These are phyloP conservation scores for Fomitopsis betulina DNA, from an alignment of 1,284 basidiomycete species.

Conservation along the genomic window DNA sequence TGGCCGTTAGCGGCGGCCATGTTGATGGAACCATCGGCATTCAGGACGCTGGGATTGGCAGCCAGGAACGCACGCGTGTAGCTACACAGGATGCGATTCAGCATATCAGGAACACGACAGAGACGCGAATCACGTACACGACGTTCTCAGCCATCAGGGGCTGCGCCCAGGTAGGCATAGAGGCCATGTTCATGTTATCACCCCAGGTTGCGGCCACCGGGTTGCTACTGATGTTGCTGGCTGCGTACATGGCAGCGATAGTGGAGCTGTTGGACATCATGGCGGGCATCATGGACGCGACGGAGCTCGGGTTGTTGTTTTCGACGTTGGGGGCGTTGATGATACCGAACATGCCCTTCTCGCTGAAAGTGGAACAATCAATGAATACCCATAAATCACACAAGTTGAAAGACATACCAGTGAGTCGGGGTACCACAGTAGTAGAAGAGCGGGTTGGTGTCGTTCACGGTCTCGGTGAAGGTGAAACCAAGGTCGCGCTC, in stretches of 20 bases:
- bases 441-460: conserved; percentile 67
- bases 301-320: conserved; percentile 36
- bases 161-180: conserved; percentile 52
- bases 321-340: conserved; percentile 59
- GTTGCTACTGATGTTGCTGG: conserved; percentile 40
- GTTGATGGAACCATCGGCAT: conserved; percentile 48
- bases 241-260: conserved; percentile 49
- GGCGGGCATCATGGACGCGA: conserved; percentile 45
- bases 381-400: background rate
- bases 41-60: conserved; percentile 52
- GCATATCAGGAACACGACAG: conserved; percentile 12
- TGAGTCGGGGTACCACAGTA: conserved; percentile 65
- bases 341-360: conserved; percentile 80
- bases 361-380: conserved; percentile 13
- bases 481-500: conserved; percentile 56
- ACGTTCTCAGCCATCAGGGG: conserved; percentile 34
- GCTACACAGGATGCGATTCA: conserved; percentile 10
- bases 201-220: conserved; percentile 55
- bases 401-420: conserved; percentile 32
- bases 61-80: conserved; percentile 60
- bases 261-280: conserved; percentile 48
- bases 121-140: conserved; percentile 10
- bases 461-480: conserved; percentile 67
- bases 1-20: conserved; percentile 42
- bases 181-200: conserved; percentile 48